Percentiles rank a stretch among this genome's conserved stretches.
These are phyloP conservation scores for Melastoma candidum DNA, from an alignment of 441 rosid species.

Conservation along the genomic window DNA sequence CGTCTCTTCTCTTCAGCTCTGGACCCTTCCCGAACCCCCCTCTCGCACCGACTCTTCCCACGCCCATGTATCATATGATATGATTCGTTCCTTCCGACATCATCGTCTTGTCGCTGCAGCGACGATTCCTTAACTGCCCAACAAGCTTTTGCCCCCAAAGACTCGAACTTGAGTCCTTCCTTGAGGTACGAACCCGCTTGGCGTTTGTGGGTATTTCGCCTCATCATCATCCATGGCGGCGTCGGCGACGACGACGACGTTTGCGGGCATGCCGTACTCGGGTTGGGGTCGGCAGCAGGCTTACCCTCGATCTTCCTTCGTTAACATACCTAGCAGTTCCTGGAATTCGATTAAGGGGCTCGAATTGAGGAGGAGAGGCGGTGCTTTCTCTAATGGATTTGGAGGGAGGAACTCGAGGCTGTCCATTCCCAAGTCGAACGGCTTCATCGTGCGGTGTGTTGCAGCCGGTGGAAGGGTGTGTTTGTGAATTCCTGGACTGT, in stretches of 20 bases:
- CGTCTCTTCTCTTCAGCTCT: constrained; percentile 6
- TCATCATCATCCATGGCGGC: constrained; percentile 29
- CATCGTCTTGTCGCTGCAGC: not conserved
- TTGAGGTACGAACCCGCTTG: constrained; percentile 5
- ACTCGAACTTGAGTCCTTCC: constrained; percentile 7
- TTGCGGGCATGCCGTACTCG: constrained; percentile 23
- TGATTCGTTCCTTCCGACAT: not conserved
- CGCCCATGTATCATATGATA: not conserved
- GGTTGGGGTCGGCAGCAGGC: constrained; percentile 18
- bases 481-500: not conserved
- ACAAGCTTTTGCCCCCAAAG: too few relatives aligned
- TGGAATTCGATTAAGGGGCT: constrained; percentile 20
- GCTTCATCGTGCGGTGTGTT: constrained; percentile 47
- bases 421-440: constrained; percentile 17
- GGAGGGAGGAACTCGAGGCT: constrained; percentile 16
- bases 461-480: constrained; percentile 62
- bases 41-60: constrained; percentile 11
- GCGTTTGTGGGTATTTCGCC: not conserved
- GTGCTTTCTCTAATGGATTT: constrained; percentile 15
- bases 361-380: constrained; percentile 18
- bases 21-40: constrained; percentile 42
- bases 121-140: too few relatives aligned
- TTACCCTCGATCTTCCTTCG: constrained; percentile 27
- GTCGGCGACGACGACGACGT: constrained; percentile 38
- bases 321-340: constrained; percentile 27